A percentile compares a stretch with the other conserved stretches of the same genome.
phyloP scores from a whole-genome alignment of 306 rosid species.

The Lagenaria siceraria region DNA sequence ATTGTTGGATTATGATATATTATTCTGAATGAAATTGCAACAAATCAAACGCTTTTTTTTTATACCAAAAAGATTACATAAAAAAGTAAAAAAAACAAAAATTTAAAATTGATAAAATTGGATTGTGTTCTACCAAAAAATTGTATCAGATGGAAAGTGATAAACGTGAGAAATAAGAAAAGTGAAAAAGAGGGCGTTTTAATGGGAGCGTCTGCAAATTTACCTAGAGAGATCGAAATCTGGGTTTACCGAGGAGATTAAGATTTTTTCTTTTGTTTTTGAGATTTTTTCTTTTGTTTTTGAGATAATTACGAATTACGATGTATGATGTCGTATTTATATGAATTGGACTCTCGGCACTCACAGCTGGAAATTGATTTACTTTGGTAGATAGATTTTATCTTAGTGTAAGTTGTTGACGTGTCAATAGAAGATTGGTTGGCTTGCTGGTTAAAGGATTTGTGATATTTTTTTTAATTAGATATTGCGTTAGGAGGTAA shows the following conservation, averaged over 20 bases:
- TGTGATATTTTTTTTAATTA: neutral
- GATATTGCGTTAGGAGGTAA: neutral
- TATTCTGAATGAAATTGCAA: neutral
- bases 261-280: neutral
- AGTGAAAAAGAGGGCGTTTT: neutral
- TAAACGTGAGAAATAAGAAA: neutral
- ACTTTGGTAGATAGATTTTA: neutral
- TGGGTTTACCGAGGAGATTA: neutral
- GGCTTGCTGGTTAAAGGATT: too few species aligned
- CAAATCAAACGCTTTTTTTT: neutral
- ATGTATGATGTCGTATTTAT: neutral
- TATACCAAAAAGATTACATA: neutral
- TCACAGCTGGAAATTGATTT: neutral
- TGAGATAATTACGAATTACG: neutral
- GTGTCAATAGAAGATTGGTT: neutral
- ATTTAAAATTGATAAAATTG: neutral
- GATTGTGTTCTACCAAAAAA: neutral
- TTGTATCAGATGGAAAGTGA: neutral
- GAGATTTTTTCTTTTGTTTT: too few species aligned
- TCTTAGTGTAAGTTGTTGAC: neutral
- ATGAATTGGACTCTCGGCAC: neutral
- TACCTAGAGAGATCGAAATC: constrained; percentile 10
- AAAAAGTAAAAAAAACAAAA: neutral
- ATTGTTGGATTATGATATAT: neutral
- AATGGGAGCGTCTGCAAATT: neutral